These are phyloP conservation scores for Pythium aphanidermatum DNA, from an alignment of 352 stramenopile genomes.

Conservation along the genomic window DNA sequence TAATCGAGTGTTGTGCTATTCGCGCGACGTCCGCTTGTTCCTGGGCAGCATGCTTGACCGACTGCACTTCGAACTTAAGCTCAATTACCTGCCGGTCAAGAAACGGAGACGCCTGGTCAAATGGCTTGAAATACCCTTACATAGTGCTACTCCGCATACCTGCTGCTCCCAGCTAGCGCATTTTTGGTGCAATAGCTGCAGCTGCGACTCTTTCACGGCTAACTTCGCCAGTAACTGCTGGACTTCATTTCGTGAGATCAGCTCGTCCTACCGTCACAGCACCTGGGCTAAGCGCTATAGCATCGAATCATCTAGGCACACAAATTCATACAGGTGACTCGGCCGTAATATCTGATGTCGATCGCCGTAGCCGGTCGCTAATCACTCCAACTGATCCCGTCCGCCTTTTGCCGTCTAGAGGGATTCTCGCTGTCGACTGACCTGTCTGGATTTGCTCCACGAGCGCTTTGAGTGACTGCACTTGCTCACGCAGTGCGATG, in stretches of 20 bases:
- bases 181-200: conserved; percentile 30
- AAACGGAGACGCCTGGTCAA: conserved; percentile 4
- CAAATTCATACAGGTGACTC: not conserved
- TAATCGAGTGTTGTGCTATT: conserved; percentile 16
- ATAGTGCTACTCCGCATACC: conserved; percentile 5
- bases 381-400: not conserved
- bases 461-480: conserved; percentile 36
- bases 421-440: not conserved
- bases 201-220: conserved; percentile 32
- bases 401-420: too few species aligned
- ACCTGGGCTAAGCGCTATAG: too few species aligned
- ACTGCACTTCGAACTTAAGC: conserved; percentile 47
- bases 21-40: conserved; percentile 25
- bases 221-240: conserved; percentile 23
- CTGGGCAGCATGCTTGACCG: conserved; percentile 24
- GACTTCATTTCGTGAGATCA: conserved; percentile 15
- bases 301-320: not conserved
- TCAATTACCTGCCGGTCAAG: conserved; percentile 42
- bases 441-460: conserved; percentile 13
- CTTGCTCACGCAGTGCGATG: conserved; percentile 37
- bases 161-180: conserved; percentile 41
- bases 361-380: not conserved
- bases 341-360: not conserved
- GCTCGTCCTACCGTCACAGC: conserved; percentile 6
- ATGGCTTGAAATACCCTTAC: not conserved